Evolutionary conservation across 1,284 basidiomycete species (phyloP), one percentile per base, ranked within the genome.

Genomic region (Exsudoporus floridanus): DNA sequence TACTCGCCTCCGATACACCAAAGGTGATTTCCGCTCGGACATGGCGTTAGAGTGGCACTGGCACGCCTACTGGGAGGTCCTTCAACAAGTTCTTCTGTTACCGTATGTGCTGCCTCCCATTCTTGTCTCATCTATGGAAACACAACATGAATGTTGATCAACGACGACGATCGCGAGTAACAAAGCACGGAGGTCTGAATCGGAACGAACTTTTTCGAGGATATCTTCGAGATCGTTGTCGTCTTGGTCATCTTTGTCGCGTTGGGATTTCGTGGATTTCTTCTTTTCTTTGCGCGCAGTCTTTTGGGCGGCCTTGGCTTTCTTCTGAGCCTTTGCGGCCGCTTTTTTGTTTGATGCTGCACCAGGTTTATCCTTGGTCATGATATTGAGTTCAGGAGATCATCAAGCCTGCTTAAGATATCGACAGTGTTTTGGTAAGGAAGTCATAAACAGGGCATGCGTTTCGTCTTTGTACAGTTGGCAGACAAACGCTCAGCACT

Each of bases 1-100:
- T 84, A 92, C 66, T 94, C 91, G 6, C 91, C 88, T 0, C 88
- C 87, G 36, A 92, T 85, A 57, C 81, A 87, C 88, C 90, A 92
- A 0, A 93, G 73, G 66, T 92, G 80, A 58, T 86, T 88, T 39
- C 88, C 88, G 54, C 77, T 83, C 0, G 90, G 90, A 67, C 88
- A 92, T 0, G 90, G 73, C 0, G 87, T 87, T 19, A 94, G 71
- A 0, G 90, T 88, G 0, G 91, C 90, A 60, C 90, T 93, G 0
- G 90, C 90, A 41, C 92, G 78, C 46, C 88, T 76, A 47, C 84
- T 87, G 0, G 92, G 92, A 13, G 91, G 90, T 0, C 88, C 87
- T 64, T 88, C 81, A 10, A 85, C 82, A 3, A 88, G 73, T 69
- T 92, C 90, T 71, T 90, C 85, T 0, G 82, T 87, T 5, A 91